A percentile compares a stretch with the other conserved stretches of the same genome.
Conservation (phyloP, 306 rosid species). For the Morella rubra region DNA sequence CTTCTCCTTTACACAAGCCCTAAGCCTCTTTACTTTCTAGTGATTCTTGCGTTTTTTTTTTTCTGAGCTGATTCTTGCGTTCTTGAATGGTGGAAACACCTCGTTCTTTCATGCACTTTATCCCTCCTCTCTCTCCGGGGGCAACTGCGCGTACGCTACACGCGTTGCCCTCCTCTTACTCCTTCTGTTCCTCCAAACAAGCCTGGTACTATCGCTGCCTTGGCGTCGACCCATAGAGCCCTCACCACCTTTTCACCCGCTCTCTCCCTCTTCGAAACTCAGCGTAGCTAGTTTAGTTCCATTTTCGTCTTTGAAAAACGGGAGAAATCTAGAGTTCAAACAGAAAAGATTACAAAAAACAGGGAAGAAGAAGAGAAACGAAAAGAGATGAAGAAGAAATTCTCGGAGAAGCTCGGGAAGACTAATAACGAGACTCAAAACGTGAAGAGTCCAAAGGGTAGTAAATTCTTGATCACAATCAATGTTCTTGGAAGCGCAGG, state of each 20-base stretch:
- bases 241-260: neutral
- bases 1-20: neutral
- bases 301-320: neutral
- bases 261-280: neutral
- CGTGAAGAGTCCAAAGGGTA: neutral
- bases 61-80: too few relatives aligned
- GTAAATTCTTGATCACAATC: conserved; percentile 24
- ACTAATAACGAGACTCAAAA: neutral
- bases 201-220: conserved; percentile 15
- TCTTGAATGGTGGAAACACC: neutral
- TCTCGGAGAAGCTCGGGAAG: neutral
- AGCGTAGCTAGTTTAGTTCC: neutral
- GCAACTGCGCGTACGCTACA: neutral
- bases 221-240: neutral
- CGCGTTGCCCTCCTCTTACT: neutral
- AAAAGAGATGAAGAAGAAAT: neutral
- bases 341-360: neutral
- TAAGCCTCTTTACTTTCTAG: neutral
- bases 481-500: conserved; percentile 20
- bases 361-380: neutral
- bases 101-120: neutral
- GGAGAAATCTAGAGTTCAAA: neutral
- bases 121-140: neutral
- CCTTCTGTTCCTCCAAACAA: conserved; percentile 1
- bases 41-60: neutral